A percentile compares a stretch with the other conserved stretches of the same genome.
phyloP scores from a whole-genome alignment of 2,329 filamentous ascomycete genomes.

The Drechslera avenae region DNA sequence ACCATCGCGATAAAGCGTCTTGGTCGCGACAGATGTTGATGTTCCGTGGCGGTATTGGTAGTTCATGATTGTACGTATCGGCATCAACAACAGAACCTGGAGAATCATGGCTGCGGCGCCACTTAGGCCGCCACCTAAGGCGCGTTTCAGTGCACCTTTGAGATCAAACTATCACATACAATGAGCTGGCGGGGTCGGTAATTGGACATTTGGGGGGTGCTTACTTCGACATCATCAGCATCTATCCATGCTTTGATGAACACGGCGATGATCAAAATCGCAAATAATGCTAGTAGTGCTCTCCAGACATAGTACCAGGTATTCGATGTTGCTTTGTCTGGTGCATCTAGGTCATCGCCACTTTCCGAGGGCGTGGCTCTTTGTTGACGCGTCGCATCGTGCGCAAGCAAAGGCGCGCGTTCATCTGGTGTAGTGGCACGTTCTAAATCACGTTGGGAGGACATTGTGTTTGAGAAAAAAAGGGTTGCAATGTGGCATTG shows the following conservation, averaged over 20 bases:
- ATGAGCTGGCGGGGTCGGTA: not conserved
- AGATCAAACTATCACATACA: constrained; percentile 30
- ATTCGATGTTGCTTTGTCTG: constrained; percentile 16
- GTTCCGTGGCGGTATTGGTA: constrained; percentile 40
- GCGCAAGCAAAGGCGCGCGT: constrained; percentile 28
- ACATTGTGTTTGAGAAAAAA: constrained; percentile 8
- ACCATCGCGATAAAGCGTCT: constrained; percentile 33
- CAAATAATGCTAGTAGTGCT: constrained; percentile 16
- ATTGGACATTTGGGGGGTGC: not conserved
- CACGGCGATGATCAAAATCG: constrained; percentile 19
- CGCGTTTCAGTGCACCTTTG: constrained; percentile 32
- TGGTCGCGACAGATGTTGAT: constrained; percentile 30
- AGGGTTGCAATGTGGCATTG: not conserved
- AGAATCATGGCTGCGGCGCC: constrained; percentile 39
- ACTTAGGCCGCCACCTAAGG: constrained; percentile 36
- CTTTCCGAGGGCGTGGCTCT: constrained; percentile 5
- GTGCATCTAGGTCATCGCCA: constrained; percentile 12
- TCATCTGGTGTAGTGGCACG: constrained; percentile 16
- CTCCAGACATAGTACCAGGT: constrained; percentile 29
- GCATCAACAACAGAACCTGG: constrained; percentile 39
- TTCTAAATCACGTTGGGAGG: constrained; percentile 18
- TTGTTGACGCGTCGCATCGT: constrained; percentile 7
- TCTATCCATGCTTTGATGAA: constrained; percentile 39
- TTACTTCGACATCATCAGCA: constrained; percentile 34
- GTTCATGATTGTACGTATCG: constrained; percentile 40